Evolutionary conservation across 352 stramenopile genomes (phyloP), one percentile per base, ranked within the genome.

Genomic region (Globisporangium solare): DNA sequence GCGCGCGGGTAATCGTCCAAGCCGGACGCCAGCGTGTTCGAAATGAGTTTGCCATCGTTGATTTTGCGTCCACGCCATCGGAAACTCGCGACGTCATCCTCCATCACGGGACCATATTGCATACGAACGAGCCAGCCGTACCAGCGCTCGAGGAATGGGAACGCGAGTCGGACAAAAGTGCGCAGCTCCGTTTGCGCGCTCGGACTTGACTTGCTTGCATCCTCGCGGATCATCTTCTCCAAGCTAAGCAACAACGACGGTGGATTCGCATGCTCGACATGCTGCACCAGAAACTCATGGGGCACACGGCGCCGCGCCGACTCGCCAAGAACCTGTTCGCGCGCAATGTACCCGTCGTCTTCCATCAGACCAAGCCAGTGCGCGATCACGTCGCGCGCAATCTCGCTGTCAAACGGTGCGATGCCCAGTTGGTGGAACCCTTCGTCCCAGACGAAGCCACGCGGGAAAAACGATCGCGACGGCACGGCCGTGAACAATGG

Each of bases 361-460:
- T 94, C 74, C 88, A 98, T 96, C 0, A 91, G 50, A 2, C 64
- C 66, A 39, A 98, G 58, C 93, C 93, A 98, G 60, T 97, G 86
- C 0, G 71, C 69, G 17, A 98, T 67, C 20, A 97, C 74, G 54
- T 97, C 82, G 15, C 71, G 69, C 8, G 80, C 80, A 42, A 97
- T 78, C 12, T 54, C 57, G 6, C 66, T 52, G 60, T 97, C 85
- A 61, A 94, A 97, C 2, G 72, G 56, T 3, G 60, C 67, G 41
- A 97, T 74, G 3, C 95, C 71, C 15, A 97, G 68, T 68, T 97
- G 85, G 60, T 98, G 93, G 64, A 98, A 98, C 14, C 93, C 92
- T 85, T 98, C 93, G 57, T 98, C 93, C 93, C 93, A 98, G 1
- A 97, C 49, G 48, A 98, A 98, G 0, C 93, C 93, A 20, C 93